Evolutionary conservation across 805 yeast genomes (phyloP), one percentile per base, ranked within the genome.

Genomic region (Wickerhamiella lipophila): DNA sequence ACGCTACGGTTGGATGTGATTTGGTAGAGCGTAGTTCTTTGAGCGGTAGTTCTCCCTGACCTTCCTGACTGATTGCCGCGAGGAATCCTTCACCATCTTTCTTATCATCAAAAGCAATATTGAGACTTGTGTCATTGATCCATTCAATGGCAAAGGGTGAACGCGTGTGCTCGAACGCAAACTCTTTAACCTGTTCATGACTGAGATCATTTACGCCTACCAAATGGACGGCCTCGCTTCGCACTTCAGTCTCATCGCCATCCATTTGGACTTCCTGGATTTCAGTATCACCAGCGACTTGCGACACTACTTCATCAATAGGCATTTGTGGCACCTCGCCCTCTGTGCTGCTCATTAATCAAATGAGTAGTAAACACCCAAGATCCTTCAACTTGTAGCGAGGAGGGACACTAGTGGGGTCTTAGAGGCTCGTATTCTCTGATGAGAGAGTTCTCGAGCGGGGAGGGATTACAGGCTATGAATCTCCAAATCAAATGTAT

Each of bases 151-250:
- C 50, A 50, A 63, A 67, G 4, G 57, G 57, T 25, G 47, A 53
- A 47, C 64, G 64, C 52, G 73, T 53, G 56, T 72, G 70, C 48
- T 65, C 62, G 49, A 74, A 77, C n/a, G 79, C 61, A 57, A 69
- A 79, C 12, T 69, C 60, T 61, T 76, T 76, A 54, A 81, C 73
- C 49, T 78, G 80, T 44, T 72, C 68, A 6, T 83, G 77, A 39
- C 79, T 71, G 42, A 81, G 65, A 49, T 72, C 75, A 52, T 80
- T 83, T 3, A 81, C 86, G 18, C 88, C 88, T 40, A 66, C 60
- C 3, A 81, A 53, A 49, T 64, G 68, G 16, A 81, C 11, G 1
- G 47, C 47, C 15, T 32, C 29, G 21, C 11, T 6, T 15, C 47
- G 47, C 5, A 23, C 21, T n/a, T 15, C 12, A 6, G 43, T 5